phyloP scores from a whole-genome alignment of 176 grass and related monocot genomes.

The Stipa capillata region DNA sequence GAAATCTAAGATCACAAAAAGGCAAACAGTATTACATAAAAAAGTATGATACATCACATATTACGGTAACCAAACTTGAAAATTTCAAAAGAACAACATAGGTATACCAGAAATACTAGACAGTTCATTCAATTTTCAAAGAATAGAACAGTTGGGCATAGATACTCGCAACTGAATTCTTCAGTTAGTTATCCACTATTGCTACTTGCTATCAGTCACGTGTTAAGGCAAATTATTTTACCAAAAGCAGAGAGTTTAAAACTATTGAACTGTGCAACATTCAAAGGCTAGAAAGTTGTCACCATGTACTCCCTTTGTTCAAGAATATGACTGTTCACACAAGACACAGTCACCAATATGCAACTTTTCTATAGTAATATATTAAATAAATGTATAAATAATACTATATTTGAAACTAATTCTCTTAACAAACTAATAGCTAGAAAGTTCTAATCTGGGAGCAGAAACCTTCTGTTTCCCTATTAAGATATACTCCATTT shows the following conservation, averaged over 20 bases:
- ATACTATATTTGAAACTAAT: too few relatives aligned
- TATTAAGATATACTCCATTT: background rate
- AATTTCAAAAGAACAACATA: background rate
- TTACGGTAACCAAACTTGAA: background rate
- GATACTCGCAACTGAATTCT: background rate
- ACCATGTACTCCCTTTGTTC: background rate
- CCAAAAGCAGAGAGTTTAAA: background rate
- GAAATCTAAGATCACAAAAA: background rate
- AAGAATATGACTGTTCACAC: background rate
- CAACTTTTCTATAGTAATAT: background rate
- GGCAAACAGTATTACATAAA: background rate
- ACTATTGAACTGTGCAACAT: background rate
- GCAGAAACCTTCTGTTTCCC: too few relatives aligned
- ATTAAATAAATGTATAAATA: background rate
- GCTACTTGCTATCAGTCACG: background rate
- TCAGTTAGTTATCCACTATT: background rate
- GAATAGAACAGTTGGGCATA: background rate
- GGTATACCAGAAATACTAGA: background rate
- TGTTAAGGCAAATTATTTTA: background rate
- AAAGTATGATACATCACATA: background rate
- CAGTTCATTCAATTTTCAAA: constrained; percentile 1
- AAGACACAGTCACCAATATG: background rate
- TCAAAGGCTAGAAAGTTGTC: background rate
- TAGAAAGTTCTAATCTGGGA: too few relatives aligned
- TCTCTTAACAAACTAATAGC: too few relatives aligned